These are phyloP conservation scores for Avena sativa DNA, from an alignment of 176 grass and related monocot genomes.

Conservation along the genomic window DNA sequence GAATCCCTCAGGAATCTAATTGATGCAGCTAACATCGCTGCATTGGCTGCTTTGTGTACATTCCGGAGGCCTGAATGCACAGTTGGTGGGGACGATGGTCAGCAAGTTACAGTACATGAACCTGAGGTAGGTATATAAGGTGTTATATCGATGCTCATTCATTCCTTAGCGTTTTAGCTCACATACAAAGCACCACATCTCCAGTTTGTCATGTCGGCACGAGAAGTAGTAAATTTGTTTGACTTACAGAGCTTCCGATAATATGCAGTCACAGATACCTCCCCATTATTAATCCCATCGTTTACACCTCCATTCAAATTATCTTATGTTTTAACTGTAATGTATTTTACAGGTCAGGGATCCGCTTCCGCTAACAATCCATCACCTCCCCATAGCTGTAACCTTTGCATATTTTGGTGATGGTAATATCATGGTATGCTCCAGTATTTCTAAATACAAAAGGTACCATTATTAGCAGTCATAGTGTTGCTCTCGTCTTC, in stretches of 20 bases:
- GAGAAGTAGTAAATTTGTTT: neutral
- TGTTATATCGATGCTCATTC: slow-evolving; percentile 6
- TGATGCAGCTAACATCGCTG: slow-evolving; percentile 92
- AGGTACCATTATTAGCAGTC: neutral
- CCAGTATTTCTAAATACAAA: slow-evolving; percentile 18
- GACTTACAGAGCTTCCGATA: slow-evolving; percentile 14
- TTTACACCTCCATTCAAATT: neutral
- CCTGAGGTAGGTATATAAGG: slow-evolving; percentile 58
- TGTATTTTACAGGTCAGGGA: slow-evolving; percentile 83
- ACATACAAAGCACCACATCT: neutral
- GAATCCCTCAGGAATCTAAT: slow-evolving; percentile 77
- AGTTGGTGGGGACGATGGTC: slow-evolving; percentile 75
- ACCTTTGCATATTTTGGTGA: slow-evolving; percentile 92
- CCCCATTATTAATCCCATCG: neutral
- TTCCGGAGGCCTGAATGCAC: slow-evolving; percentile 90
- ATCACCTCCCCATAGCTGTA: slow-evolving; percentile 94
- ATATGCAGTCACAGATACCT: neutral
- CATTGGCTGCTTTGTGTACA: slow-evolving; percentile 81
- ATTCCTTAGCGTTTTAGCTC: neutral
- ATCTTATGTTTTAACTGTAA: slow-evolving; percentile 16
- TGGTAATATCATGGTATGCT: slow-evolving; percentile 84
- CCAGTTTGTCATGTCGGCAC: neutral
- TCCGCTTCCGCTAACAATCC: slow-evolving; percentile 82
- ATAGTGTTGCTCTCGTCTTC: slow-evolving; percentile 3
- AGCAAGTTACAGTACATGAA: slow-evolving; percentile 83